Conservation (phyloP, 805 yeast species). For the Candida stauntonica region DNA sequence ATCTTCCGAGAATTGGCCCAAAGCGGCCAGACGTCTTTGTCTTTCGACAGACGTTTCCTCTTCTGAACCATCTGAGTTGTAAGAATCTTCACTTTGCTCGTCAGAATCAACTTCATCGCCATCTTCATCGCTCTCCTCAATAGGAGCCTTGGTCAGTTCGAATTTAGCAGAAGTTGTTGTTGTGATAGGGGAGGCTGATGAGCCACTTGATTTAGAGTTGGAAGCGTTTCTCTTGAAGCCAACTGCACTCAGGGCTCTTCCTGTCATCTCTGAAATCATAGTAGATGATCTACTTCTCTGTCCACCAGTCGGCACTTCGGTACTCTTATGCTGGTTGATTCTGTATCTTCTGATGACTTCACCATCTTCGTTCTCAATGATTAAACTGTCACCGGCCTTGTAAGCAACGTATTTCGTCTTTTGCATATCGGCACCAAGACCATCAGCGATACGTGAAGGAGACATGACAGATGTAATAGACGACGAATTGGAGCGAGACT, state of each 20-base stretch:
- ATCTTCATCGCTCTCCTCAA: slow-evolving; percentile 4
- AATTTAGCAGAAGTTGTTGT: neutral
- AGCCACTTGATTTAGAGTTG: neutral
- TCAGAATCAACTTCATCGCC: slow-evolving; percentile 13
- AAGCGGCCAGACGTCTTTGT: slow-evolving; percentile 21
- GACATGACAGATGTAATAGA: slow-evolving; percentile 19
- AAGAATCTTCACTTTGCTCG: slow-evolving; percentile 25
- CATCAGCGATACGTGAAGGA: slow-evolving; percentile 10
- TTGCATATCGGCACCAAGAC: neutral
- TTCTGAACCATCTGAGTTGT: slow-evolving; percentile 17
- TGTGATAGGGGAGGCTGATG: neutral
- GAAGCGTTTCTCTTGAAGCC: slow-evolving; percentile 38
- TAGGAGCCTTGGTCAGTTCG: neutral
- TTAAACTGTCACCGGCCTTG: slow-evolving; percentile 69
- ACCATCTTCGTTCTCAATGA: slow-evolving; percentile 89
- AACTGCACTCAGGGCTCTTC: slow-evolving; percentile 48
- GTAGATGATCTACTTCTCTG: slow-evolving; percentile 33
- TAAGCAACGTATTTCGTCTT: slow-evolving; percentile 53
- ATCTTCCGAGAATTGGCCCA: slow-evolving; percentile 21
- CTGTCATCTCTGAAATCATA: slow-evolving; percentile 23
- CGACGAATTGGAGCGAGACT: slow-evolving; percentile 17
- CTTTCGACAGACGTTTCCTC: slow-evolving; percentile 20
- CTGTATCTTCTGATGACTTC: slow-evolving; percentile 81
- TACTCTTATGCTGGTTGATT: slow-evolving; percentile 51
- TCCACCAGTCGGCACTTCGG: neutral